Percentiles rank a stretch among this genome's conserved stretches.
phyloP scores from a whole-genome alignment of 371 early-diverging fungal species.

The Mortierella polycephala region DNA sequence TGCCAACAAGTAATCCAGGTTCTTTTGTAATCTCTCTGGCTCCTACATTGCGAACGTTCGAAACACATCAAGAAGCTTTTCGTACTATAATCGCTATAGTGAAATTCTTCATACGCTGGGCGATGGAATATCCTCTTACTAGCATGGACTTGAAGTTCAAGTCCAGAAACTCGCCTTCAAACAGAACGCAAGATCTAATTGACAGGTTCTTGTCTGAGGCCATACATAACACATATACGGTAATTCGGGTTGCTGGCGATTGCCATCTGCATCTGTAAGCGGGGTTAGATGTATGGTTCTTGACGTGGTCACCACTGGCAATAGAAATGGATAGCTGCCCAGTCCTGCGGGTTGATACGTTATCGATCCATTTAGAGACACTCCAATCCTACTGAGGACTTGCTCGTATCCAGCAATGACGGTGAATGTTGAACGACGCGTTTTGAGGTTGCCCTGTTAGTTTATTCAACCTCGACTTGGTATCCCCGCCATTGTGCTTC shows the following conservation, averaged over 20 bases:
- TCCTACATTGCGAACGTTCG: too few relatives aligned
- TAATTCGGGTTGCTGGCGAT: conserved; percentile 4
- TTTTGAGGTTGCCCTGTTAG: neutral
- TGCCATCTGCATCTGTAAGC: neutral
- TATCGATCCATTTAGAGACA: conserved; percentile 26
- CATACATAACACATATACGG: conserved; percentile 31
- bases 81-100: conserved; percentile 48
- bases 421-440: conserved; percentile 9
- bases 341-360: conserved; percentile 30
- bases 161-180: conserved; percentile 34
- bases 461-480: too few relatives aligned
- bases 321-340: conserved; percentile 47
- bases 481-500: too few relatives aligned
- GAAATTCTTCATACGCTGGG: conserved; percentile 27
- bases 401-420: conserved; percentile 20
- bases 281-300: conserved; percentile 16
- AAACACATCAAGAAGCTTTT: too few relatives aligned
- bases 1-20: conserved; percentile 15
- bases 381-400: conserved; percentile 10
- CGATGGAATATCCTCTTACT: conserved; percentile 20
- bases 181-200: conserved; percentile 34
- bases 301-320: conserved; percentile 21
- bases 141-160: neutral
- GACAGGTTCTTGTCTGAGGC: conserved; percentile 28
- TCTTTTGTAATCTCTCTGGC: conserved; percentile 1